Conservation (phyloP, 2,329 filamentous ascomycete genomes). For the Penicillium corylophilum region DNA sequence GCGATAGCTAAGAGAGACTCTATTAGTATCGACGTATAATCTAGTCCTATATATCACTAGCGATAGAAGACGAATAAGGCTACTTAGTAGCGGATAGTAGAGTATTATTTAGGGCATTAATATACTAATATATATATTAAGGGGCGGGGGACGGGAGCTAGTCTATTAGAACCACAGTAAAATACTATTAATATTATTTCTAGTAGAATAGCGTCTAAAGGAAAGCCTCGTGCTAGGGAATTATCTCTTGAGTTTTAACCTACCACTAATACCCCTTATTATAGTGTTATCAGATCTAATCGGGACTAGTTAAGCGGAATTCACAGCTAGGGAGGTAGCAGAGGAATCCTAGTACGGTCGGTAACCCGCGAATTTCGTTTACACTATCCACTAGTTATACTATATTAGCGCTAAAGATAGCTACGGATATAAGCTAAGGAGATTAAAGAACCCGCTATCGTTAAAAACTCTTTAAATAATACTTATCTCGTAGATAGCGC, state of each 20-base stretch:
- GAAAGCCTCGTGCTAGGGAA: neutral
- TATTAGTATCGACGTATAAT: neutral
- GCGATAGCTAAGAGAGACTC: neutral
- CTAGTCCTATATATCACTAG: neutral
- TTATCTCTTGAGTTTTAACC: too few species aligned
- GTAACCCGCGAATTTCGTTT: neutral
- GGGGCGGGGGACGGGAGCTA: neutral
- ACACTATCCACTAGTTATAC: neutral
- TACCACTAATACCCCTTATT: too few species aligned
- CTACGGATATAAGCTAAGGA: too few species aligned
- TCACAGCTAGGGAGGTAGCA: too few species aligned
- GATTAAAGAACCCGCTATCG: too few species aligned
- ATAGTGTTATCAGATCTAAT: too few species aligned
- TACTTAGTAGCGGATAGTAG: neutral
- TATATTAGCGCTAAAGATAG: too few species aligned
- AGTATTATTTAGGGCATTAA: neutral
- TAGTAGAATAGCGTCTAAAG: neutral
- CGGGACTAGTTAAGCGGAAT: too few species aligned
- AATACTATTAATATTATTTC: neutral
- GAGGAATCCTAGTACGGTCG: too few species aligned
- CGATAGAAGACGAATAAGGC: neutral
- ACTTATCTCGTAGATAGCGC: neutral
- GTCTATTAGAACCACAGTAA: neutral
- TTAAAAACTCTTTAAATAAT: neutral
- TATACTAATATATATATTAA: neutral